Base-by-base conservation (phyloP, 768 basidiomycete genomes). In the Lactarius vividus region DNA sequence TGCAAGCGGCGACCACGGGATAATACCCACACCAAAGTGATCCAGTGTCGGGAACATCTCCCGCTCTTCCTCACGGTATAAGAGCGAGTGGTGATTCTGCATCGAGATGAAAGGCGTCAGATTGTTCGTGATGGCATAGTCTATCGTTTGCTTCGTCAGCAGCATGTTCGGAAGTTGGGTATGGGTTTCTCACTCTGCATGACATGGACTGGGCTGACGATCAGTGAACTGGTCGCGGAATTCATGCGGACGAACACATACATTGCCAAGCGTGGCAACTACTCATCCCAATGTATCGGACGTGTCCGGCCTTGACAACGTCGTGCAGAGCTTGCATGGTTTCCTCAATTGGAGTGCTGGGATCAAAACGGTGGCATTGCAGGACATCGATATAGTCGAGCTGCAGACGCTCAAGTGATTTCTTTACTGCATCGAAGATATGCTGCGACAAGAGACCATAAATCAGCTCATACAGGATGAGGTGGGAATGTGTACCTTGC, bases 381-480 rank as follows among this genome's bases (percentile, higher is more conserved):
- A 91, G 75, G 1, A 92, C 76, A 71, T 92, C 92, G 70, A 93
- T 80, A 68, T 91, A 90, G 59, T 92, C 91, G 33, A 89, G 74
- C 54, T 91, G 87, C 3, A 93, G 79, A 23, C 90, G 81, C 72
- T 88, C 75, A 65, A 92, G 74, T 52, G 84, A 85, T 20, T 77
- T 76, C 71, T 87, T 85, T 37, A 88, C 83, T 0, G 84, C 77
- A 35, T 87, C 88, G 69, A 93, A 92, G 42, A 92, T 91, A 70
- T 87, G 85, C 85, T 91, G 55, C 3, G 20, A 26, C 5, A 16
- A 52, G 46, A 42, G 15, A 9, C 64, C 60, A 69, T 2, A 40
- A 56, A 54, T 35, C 26, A n/a, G 20, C 13, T 3, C 11, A 49
- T 18, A 33, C 5, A 7, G 26, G 59, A 57, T 39, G 57, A 55